These are phyloP conservation scores for Cydonia oblonga DNA, from an alignment of 331 rosid species.

Conservation along the genomic window DNA sequence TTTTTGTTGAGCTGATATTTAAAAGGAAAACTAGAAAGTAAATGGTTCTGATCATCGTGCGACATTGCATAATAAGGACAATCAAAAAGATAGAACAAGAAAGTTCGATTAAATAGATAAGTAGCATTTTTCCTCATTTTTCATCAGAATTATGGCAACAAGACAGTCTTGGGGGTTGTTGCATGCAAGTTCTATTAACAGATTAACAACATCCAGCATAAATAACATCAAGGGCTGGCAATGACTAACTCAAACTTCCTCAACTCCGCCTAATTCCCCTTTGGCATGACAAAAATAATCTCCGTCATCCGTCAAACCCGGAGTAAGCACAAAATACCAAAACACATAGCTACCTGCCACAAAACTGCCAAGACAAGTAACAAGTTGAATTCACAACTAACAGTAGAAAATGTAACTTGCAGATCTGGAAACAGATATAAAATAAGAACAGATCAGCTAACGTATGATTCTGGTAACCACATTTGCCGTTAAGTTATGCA, in stretches of 20 bases:
- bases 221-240: neutral
- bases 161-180: neutral
- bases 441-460: neutral
- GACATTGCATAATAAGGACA: no score
- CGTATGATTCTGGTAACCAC: neutral
- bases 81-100: no score
- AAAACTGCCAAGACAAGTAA: neutral
- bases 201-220: neutral
- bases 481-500: neutral
- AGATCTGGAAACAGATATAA: neutral
- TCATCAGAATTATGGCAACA: neutral
- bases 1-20: no score
- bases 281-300: neutral
- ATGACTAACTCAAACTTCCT: neutral
- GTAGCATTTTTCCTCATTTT: no score
- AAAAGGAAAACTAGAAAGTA: no score
- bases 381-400: neutral
- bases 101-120: no score
- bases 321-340: neutral
- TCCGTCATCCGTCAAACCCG: neutral
- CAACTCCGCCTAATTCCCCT: neutral
- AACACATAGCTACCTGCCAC: neutral
- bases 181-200: neutral
- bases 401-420: neutral
- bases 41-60: no score